Base-by-base conservation (phyloP, 2,329 filamentous ascomycete species). In the Paecilomyces dactylethromorphus region DNA sequence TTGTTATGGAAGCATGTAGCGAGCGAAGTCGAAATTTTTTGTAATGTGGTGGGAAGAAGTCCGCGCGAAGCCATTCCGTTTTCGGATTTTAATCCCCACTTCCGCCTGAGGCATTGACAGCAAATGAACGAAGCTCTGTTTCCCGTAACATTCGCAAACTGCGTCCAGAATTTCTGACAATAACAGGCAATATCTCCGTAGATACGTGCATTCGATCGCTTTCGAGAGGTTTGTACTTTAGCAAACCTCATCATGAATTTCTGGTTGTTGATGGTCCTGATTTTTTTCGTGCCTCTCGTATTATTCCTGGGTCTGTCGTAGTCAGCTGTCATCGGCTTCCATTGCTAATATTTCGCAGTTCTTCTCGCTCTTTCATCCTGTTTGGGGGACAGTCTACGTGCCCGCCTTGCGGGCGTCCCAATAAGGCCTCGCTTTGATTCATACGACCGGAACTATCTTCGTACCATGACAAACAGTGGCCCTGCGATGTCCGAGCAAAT, bases 401-500 rank as follows among this genome's bases (percentile, higher is more conserved):
- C 79, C 49, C 77, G 76, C 57, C 72, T 78, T 55, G 76, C 74
- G 31, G 76, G 79, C 56, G 75, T 75, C 56, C 76, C 74, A 21
- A 66, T 76, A 50, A 76, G 77, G 57, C 72, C 77, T 54, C 73
- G 76, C 33, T 64, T 77, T 53, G 73, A 74, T 54, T 78, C 79
- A 2, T 86, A 83, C 63, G 83, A 82, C 49, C 75, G 80, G 55
- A 79, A 79, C 62, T 86, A 86, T 63, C 79, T 83, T 50, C 77
- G 81, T 51, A 80, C 79, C 13, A 81, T 86, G 71, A 79, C 80
- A n/a, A 80, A 79, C 49, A 78, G 79, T 7, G 81, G 79, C 6
- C 75, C 78, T 33, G 79, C 78, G 8, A 80, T 83, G 60, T 86
- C 83, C 67, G 84, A 86, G 66, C 82, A 85, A 62, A 85, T 87